A percentile compares a stretch with the other conserved stretches of the same genome.
These are phyloP conservation scores for Candida pseudoglaebosa DNA, from an alignment of 805 yeast species.

Conservation along the genomic window DNA sequence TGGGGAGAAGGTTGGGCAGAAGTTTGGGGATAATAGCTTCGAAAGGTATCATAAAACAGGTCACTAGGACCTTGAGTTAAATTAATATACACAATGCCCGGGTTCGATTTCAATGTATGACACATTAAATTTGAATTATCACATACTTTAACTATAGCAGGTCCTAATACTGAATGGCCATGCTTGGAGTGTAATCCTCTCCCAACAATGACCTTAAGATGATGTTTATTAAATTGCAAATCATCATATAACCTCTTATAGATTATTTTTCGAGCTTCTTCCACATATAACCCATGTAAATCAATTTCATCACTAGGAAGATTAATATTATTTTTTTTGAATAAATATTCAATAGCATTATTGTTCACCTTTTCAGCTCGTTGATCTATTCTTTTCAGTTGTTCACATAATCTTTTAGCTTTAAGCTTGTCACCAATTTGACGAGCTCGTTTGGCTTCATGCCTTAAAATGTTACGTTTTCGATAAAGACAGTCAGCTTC, in stretches of 20 bases:
- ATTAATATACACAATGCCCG: constrained; percentile 78
- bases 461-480: constrained; percentile 51
- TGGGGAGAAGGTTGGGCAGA: no score
- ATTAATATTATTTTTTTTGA: constrained; percentile 82
- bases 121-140: constrained; percentile 56
- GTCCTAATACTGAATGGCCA: constrained; percentile 84
- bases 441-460: constrained; percentile 74
- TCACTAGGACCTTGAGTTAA: no score
- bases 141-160: constrained; percentile 82
- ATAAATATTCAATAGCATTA: constrained; percentile 87
- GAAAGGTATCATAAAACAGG: no score
- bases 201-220: constrained; percentile 82
- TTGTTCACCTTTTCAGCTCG: constrained; percentile 68
- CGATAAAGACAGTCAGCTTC: constrained; percentile 66
- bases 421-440: constrained; percentile 64
- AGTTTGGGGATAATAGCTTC: no score
- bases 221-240: constrained; percentile 52
- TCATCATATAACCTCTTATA: constrained; percentile 71
- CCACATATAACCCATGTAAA: constrained; percentile 85
- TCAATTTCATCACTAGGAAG: constrained; percentile 85
- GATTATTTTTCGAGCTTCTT: constrained; percentile 78
- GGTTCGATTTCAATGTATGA: constrained; percentile 62
- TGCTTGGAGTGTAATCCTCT: constrained; percentile 82
- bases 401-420: constrained; percentile 70
- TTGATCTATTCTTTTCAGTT: constrained; percentile 55